Evolutionary conservation across 306 rosid genomes (phyloP).

Genomic region (Cucurbita pepo): DNA sequence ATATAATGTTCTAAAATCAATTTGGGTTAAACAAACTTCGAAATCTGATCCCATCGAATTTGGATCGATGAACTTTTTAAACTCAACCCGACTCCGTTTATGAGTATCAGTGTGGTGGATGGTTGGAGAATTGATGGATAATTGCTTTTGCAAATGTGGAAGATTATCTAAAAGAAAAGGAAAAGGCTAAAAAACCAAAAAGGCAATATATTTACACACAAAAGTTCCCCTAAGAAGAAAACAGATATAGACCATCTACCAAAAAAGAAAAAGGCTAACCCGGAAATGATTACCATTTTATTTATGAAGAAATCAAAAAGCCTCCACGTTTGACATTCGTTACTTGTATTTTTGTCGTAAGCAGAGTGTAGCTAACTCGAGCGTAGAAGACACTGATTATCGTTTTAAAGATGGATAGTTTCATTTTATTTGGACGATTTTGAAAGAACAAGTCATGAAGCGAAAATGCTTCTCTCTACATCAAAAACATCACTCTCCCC

Average conservation of each 20-base stretch:
- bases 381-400: too few relatives aligned
- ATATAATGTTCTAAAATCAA: too few relatives aligned
- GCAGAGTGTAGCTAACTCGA: too few relatives aligned
- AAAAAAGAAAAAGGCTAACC: neutral
- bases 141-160: neutral
- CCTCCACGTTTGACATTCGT: neutral
- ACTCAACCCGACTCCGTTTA: neutral
- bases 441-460: neutral
- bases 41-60: too few relatives aligned
- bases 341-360: neutral
- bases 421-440: neutral
- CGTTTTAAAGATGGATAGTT: neutral
- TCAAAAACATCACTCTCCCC: neutral
- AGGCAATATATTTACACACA: neutral
- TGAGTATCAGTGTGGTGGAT: neutral
- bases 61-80: neutral
- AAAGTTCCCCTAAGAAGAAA: neutral
- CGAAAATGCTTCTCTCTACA: neutral
- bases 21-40: too few relatives aligned
- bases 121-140: neutral
- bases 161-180: neutral
- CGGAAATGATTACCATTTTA: neutral
- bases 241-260: neutral
- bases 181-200: neutral
- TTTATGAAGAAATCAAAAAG: neutral